Conservation (phyloP, 75 land plant genomes). For the Cupressus sempervirens region DNA sequence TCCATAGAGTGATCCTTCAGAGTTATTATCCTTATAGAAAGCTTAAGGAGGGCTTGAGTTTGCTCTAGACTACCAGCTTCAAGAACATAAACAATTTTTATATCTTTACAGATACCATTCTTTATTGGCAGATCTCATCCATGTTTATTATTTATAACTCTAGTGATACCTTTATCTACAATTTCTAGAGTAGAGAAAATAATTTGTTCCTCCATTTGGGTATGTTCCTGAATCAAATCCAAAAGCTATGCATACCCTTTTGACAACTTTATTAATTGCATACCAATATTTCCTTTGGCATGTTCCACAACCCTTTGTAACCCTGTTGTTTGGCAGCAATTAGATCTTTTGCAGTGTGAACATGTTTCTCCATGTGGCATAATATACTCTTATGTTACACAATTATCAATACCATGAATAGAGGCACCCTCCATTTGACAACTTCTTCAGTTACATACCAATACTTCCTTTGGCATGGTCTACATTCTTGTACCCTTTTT, state of each 20-base stretch:
- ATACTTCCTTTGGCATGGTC: too few relatives aligned
- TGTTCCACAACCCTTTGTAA: constrained; percentile 18
- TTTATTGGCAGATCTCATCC: constrained; percentile 72
- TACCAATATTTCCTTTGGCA: constrained; percentile 35
- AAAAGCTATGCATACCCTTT: constrained; percentile 45
- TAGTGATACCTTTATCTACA: constrained; percentile 65
- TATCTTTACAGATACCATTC: constrained; percentile 80
- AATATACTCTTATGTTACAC: too few relatives aligned
- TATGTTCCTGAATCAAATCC: constrained; percentile 84
- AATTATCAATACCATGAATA: too few relatives aligned
- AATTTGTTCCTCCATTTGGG: constrained; percentile 87
- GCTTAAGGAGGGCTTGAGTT: constrained; percentile 45
- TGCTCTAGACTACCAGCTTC: constrained; percentile 41
- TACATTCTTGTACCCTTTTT: too few relatives aligned
- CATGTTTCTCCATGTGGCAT: too few relatives aligned
- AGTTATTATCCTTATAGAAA: constrained; percentile 38
- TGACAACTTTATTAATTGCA: constrained; percentile 51
- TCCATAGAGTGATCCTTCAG: constrained; percentile 76
- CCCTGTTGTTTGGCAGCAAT: too few relatives aligned
- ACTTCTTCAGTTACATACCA: too few relatives aligned
- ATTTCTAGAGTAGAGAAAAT: constrained; percentile 67
- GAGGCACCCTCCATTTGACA: too few relatives aligned
- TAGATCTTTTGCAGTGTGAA: too few relatives aligned
- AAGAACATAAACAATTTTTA: constrained; percentile 51
- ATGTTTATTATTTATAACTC: constrained; percentile 55